phyloP scores from a whole-genome alignment of 2,329 filamentous ascomycete species.

The Penicillium sp. region DNA sequence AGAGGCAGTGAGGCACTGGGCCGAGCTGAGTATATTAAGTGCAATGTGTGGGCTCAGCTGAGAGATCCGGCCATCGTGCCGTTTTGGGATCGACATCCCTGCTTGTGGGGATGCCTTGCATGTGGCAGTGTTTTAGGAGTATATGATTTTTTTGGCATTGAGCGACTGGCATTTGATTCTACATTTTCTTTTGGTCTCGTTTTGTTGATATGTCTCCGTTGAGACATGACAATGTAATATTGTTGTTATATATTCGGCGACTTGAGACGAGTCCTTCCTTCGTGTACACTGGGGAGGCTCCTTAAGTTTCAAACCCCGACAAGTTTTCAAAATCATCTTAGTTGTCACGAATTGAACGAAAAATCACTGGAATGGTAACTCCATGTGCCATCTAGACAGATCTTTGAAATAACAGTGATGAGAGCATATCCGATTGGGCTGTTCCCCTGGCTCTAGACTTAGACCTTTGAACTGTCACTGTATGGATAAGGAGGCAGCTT shows the following conservation, averaged over 20 bases:
- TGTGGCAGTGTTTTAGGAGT: conserved; percentile 14
- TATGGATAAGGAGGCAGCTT: background rate
- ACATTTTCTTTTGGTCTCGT: background rate
- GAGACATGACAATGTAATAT: conserved; percentile 13
- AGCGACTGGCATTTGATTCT: conserved; percentile 16
- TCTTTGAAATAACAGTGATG: too few species aligned
- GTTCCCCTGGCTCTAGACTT: too few species aligned
- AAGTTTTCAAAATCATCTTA: too few species aligned
- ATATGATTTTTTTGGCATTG: conserved; percentile 14
- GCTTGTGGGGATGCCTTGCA: conserved; percentile 6
- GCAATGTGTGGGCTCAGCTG: background rate
- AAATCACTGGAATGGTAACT: too few species aligned
- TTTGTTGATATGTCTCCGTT: conserved; percentile 9
- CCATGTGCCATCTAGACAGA: too few species aligned
- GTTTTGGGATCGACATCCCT: background rate
- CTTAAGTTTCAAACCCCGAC: too few species aligned
- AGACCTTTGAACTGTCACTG: background rate
- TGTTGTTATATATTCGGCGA: background rate
- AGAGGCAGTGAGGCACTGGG: background rate
- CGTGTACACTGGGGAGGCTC: too few species aligned
- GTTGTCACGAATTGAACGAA: too few species aligned
- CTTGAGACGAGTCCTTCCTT: background rate
- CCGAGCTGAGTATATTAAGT: conserved; percentile 8
- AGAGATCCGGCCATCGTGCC: background rate
- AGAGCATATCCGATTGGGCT: too few species aligned